Percentiles rank a stretch among this genome's conserved stretches.
Conservation (phyloP, 2,329 filamentous ascomycete genomes). For the Chaetomium globosum region DNA sequence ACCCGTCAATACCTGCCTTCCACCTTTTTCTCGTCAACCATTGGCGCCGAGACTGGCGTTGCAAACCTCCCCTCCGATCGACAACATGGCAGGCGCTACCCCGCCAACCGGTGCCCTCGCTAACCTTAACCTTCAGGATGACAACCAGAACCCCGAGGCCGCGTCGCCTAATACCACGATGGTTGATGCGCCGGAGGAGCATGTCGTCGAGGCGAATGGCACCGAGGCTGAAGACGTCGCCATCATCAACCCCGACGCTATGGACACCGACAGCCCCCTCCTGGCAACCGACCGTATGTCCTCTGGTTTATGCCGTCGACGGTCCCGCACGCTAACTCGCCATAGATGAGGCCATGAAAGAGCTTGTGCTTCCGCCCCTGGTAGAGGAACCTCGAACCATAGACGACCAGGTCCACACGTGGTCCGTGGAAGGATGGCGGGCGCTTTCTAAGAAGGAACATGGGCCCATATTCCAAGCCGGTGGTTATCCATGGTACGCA, state of each 20-base stretch:
- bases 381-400: slow-evolving; percentile 76
- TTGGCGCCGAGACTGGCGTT: slow-evolving; percentile 1
- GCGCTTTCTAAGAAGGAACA: slow-evolving; percentile 76
- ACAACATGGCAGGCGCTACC: slow-evolving; percentile 22
- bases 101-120: slow-evolving; percentile 32
- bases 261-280: slow-evolving; percentile 46
- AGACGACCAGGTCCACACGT: slow-evolving; percentile 76
- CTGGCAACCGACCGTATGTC: slow-evolving; percentile 56
- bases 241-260: slow-evolving; percentile 56
- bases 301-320: slow-evolving; percentile 11
- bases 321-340: slow-evolving; percentile 30
- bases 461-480: slow-evolving; percentile 84
- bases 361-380: slow-evolving; percentile 72
- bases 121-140: slow-evolving; percentile 38
- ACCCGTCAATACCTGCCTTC: neutral
- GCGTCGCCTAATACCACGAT: slow-evolving; percentile 61
- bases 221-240: slow-evolving; percentile 56
- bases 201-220: slow-evolving; percentile 53
- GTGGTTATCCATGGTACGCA: slow-evolving; percentile 80
- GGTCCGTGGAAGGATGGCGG: slow-evolving; percentile 86
- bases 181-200: slow-evolving; percentile 56
- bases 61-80: slow-evolving; percentile 12
- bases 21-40: slow-evolving; percentile 2
- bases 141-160: slow-evolving; percentile 56
- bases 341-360: slow-evolving; percentile 81